phyloP scores from a whole-genome alignment of 768 basidiomycete genomes.

The Crepidotus variabilis region DNA sequence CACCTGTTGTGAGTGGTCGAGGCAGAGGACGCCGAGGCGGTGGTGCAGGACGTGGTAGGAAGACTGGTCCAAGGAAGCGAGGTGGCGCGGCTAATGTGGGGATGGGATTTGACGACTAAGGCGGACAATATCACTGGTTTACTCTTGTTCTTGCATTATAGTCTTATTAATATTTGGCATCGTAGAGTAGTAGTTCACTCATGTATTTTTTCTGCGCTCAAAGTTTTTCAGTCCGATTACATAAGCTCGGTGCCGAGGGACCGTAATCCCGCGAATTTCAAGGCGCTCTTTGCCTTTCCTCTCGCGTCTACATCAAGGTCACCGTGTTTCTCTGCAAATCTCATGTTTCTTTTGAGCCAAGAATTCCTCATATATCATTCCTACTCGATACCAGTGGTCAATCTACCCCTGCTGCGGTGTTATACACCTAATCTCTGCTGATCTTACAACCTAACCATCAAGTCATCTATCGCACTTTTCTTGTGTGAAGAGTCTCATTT shows the following conservation, averaged over 20 bases:
- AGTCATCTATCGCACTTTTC: too few species aligned
- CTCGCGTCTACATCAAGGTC: background rate
- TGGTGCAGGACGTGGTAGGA: constrained; percentile 30
- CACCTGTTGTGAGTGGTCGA: constrained; percentile 26
- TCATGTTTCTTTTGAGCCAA: background rate
- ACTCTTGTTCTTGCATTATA: background rate
- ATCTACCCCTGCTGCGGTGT: background rate
- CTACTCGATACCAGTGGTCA: background rate
- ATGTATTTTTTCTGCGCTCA: constrained; percentile 3
- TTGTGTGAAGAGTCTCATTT: too few species aligned
- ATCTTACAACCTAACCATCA: background rate
- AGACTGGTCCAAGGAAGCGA: constrained; percentile 36
- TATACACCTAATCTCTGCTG: background rate
- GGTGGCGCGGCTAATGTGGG: background rate
- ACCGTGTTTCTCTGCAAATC: background rate
- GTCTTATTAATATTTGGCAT: background rate
- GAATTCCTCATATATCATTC: background rate
- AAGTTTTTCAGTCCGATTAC: background rate
- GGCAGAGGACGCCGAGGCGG: constrained; percentile 41
- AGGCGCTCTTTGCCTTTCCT: background rate
- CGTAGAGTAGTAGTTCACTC: background rate
- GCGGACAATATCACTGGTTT: background rate
- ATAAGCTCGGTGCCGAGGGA: too few species aligned
- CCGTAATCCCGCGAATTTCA: too few species aligned
- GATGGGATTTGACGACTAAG: background rate